Evolutionary conservation across 371 early-diverging fungal species (phyloP), one percentile per base, ranked within the genome.

Genomic region (Rhizomucor pusillus): DNA sequence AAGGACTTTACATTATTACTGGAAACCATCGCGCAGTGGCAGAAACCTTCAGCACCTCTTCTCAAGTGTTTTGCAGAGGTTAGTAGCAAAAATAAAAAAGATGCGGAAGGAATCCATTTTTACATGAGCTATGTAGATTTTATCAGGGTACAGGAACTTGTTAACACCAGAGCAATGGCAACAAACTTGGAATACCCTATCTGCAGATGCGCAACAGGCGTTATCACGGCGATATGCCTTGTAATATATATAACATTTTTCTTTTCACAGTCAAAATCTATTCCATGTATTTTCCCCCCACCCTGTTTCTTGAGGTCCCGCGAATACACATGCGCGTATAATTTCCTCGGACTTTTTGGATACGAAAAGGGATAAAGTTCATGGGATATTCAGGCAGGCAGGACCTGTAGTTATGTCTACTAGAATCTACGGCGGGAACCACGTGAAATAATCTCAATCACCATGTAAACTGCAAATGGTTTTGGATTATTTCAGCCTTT

Each of bases 1-100:
- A 44, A 14, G 23, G 4, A 23, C 24, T 83, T 90, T 48, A 56
- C 74, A n/a, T 72, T 75, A 43, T 84, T 90, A 64, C 81, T 89
- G 54, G 83, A 86, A 56, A 78, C 81, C 4, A 86, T 89, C 29
- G 77, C 78, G 43, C 76, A 79, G 59, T 90, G 88, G 87, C 79
- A 82, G 59, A 68, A 70, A 14, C 85, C 87, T 24, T 82, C 87
- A 35, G 64, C 72, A 23, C 68, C 69, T 54, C 71, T 89, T 46
- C 72, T 76, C 58, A 72, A 77, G 24, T 71, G 79, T 59, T 88
- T 89, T 57, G 71, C 78, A 54, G 82, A 84, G 53, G 82, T 84
- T 72, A 54, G 61, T 40, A 7, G 11, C 14, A 12, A 41, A 3
- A 11, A 14, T 50, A 12, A 12, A 10, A 14, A 11, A 14, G 37